Evolutionary conservation across 306 rosid species (phyloP), one percentile per base, ranked within the genome.

Genomic region (Heteromeles arbutifolia): DNA sequence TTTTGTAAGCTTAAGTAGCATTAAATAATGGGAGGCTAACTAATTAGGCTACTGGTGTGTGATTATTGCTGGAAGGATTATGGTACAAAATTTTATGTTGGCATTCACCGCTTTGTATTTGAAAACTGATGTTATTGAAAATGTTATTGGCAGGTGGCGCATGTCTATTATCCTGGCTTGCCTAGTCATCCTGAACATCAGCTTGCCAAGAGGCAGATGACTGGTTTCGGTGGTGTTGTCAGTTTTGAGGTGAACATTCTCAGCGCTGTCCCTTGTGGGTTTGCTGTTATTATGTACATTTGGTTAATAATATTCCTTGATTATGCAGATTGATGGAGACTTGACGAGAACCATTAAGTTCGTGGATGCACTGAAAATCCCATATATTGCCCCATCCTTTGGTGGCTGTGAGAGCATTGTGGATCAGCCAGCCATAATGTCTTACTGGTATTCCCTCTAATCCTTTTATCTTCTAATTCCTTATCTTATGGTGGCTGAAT

Each of bases 401-500:
- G 98, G 98, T 86, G 98, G 98, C 74, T 90, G 96, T 78, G 98
- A 94, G 85, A 94, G 98, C 90, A 94, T 94, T 64, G 95, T 93
- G 81, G 96, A 91, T 80, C 98, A 93, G 84, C 98, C 97, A 68
- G 98, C 98, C 24, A 87, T 89, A 63, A 91, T 93, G 97, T 93
- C 98, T 68, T 93, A 93, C 78, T 91, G 97, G 97, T 93, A 91
- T 72, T 31, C 58, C 57, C 32, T 59, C 37, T 34, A 21, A 56
- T 56, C 4, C 25, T 8, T 8, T 56, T 3, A 48, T 48, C 53
- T 15, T 58, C 18, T 11, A 48, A 56, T 9, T 56, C 25, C 2
- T 56, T 3, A 14, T 48, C 53, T 4, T 58, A 57, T n/a, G 32
- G 74, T 39, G n/a, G 21, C 26, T 8, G 14, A 25, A 29, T 48